Percentiles rank a stretch among this genome's conserved stretches.
These are phyloP conservation scores for Bipolaris victoriae DNA, from an alignment of 2,329 filamentous ascomycete genomes.

Conservation along the genomic window DNA sequence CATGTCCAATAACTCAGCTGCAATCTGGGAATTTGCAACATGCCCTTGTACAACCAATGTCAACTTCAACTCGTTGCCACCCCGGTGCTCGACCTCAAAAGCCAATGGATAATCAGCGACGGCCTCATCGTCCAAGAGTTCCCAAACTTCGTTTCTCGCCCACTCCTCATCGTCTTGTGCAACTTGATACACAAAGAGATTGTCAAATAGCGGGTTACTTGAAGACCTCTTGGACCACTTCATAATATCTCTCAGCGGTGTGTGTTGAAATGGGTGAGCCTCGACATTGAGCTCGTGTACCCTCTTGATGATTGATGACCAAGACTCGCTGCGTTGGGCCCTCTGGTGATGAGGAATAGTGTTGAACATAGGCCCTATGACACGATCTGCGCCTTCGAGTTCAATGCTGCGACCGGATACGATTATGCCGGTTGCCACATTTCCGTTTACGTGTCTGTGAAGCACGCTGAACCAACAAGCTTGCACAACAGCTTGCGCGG, in stretches of 20 bases:
- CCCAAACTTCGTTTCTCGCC: constrained; percentile 60
- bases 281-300: constrained; percentile 75
- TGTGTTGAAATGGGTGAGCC: constrained; percentile 76
- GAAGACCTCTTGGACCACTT: constrained; percentile 72
- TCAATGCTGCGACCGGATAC: constrained; percentile 79
- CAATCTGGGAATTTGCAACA: constrained; percentile 45
- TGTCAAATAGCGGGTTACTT: constrained; percentile 69
- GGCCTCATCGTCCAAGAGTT: constrained; percentile 47
- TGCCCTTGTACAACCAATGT: constrained; percentile 65
- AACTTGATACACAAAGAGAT: constrained; percentile 80
- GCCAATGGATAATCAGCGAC: constrained; percentile 76
- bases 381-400: constrained; percentile 66
- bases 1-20: constrained; percentile 50
- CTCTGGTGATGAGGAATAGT: constrained; percentile 74
- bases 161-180: constrained; percentile 29
- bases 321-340: constrained; percentile 56
- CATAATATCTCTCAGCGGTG: constrained; percentile 76
- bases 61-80: constrained; percentile 58
- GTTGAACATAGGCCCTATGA: constrained; percentile 88
- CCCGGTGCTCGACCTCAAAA: constrained; percentile 69
- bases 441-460: constrained; percentile 55
- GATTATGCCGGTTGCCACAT: constrained; percentile 72
- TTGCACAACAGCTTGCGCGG: constrained; percentile 79
- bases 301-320: constrained; percentile 64
- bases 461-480: constrained; percentile 74